Evolutionary conservation across 805 yeast species (phyloP).

Genomic region (Grigorovia yakushimaensis): DNA sequence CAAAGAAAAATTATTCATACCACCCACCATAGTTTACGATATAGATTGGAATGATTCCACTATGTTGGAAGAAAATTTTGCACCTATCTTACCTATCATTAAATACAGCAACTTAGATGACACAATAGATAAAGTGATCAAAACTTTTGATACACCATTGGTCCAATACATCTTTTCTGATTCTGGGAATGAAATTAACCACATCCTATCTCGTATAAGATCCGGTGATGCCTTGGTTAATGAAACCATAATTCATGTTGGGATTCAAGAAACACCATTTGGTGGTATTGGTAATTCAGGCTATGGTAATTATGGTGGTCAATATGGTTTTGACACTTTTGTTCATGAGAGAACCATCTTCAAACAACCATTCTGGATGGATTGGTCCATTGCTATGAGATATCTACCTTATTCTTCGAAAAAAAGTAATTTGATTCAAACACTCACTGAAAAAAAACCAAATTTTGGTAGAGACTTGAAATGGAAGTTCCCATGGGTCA

Average conservation of each 20-base stretch:
- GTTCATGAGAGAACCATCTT: slow-evolving; percentile 64
- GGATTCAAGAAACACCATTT: slow-evolving; percentile 61
- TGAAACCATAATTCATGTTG: slow-evolving; percentile 66
- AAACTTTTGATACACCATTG: slow-evolving; percentile 63
- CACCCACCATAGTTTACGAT: slow-evolving; percentile 65
- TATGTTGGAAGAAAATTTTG: slow-evolving; percentile 74
- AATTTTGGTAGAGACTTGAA: slow-evolving; percentile 32
- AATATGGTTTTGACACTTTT: slow-evolving; percentile 57
- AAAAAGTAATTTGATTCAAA: slow-evolving; percentile 25
- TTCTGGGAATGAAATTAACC: slow-evolving; percentile 37
- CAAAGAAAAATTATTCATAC: slow-evolving; percentile 38
- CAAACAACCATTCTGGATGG: slow-evolving; percentile 57
- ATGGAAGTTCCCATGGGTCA: not conserved
- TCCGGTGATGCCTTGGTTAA: slow-evolving; percentile 67
- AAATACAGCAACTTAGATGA: slow-evolving; percentile 38
- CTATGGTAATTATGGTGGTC: slow-evolving; percentile 73
- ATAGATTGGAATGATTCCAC: slow-evolving; percentile 57
- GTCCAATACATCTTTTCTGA: slow-evolving; percentile 64
- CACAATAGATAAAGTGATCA: slow-evolving; percentile 36
- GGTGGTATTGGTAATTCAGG: slow-evolving; percentile 91
- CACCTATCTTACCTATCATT: slow-evolving; percentile 74
- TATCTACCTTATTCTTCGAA: slow-evolving; percentile 49
- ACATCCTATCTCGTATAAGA: slow-evolving; percentile 44
- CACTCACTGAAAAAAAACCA: slow-evolving; percentile 26
- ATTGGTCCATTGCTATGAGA: slow-evolving; percentile 46